Base-by-base conservation (phyloP, 2,329 filamentous ascomycete species). In the Aspergillus brunneoviolaceus region DNA sequence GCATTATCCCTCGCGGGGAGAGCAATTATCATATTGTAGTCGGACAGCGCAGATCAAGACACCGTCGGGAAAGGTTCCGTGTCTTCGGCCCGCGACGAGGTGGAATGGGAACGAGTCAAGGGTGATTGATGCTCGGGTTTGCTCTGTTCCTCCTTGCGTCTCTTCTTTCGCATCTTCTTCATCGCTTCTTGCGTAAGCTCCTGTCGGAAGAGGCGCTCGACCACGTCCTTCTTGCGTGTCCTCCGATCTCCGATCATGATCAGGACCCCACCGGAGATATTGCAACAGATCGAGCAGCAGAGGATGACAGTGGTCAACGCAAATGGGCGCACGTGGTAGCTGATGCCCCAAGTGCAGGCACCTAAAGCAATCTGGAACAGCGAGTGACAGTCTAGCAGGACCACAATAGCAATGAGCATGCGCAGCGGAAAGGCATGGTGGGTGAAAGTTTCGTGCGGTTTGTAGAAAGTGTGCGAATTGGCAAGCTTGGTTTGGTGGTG, bases 391-490 rank as follows among this genome's bases (percentile, higher is more conserved):
- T 96, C 91, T 3, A 95, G 82, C 2, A 96, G 79, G 6, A 91
- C 81, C n/a, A 94, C 88, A 60, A 94, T 87, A 59, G 89, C 87
- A 42, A 95, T 82, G 33, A 96, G 85, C 5, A 92, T 81, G 33
- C 84, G 82, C 1, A 93, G 79, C 0, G 91, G 90, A 63, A 96
- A 96, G 0, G 91, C 89, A 70, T 87, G 83, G 72, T 96, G 91
- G 0, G 91, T 96, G 35, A 86, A 81, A 0, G 91, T 96, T 75
- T 96, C 91, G 74, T 96, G 89, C 0, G 91, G 91, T 69, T 93
- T 93, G 81, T 96, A 96, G 75, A 94, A 96, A 5, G 89, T 92
- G 73, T 96, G 91, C 0, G 89, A 92, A 67, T 89, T 91, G 70
- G 89, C 84, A 69, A 95, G 89, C 69, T 93, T 94, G 66, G 81